Conservation (phyloP, 2,329 filamentous ascomycete species). For the Aspergillus quadrilineatus region DNA sequence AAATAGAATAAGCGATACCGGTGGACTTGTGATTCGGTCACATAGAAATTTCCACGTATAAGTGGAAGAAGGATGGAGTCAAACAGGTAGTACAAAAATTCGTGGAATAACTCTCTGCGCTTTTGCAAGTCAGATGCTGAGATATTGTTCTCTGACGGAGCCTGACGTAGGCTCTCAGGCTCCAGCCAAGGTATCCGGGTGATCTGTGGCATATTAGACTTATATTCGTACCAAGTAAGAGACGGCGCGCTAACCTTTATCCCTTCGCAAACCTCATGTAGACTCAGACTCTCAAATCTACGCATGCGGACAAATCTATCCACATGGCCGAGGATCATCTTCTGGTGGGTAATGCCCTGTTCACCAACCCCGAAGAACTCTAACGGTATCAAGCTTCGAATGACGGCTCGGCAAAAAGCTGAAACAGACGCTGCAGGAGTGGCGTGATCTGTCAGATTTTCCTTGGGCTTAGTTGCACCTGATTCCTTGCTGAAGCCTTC, state of each 20-base stretch:
- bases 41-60: slow-evolving; percentile 83
- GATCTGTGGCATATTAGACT: slow-evolving; percentile 51
- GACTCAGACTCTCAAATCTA: slow-evolving; percentile 74
- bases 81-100: slow-evolving; percentile 89
- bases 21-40: slow-evolving; percentile 83
- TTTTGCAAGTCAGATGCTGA: slow-evolving; percentile 72
- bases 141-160: slow-evolving; percentile 50
- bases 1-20: slow-evolving; percentile 88
- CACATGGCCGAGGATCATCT: slow-evolving; percentile 63
- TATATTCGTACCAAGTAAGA: not conserved
- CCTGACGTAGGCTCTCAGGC: slow-evolving; percentile 42
- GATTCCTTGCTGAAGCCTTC: slow-evolving; percentile 3
- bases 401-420: slow-evolving; percentile 77
- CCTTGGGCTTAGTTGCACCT: slow-evolving; percentile 18
- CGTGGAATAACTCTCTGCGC: slow-evolving; percentile 73
- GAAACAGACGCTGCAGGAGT: slow-evolving; percentile 70
- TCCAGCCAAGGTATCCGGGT: slow-evolving; percentile 71
- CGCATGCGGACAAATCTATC: slow-evolving; percentile 74
- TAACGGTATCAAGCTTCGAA: slow-evolving; percentile 70
- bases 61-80: slow-evolving; percentile 89
- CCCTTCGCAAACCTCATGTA: slow-evolving; percentile 75
- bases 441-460: slow-evolving; percentile 64
- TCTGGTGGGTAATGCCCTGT: slow-evolving; percentile 59
- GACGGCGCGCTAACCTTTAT: slow-evolving; percentile 61
- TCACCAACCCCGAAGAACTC: slow-evolving; percentile 69